These are phyloP conservation scores for Mayamaea pseudoterrestris DNA, from an alignment of 108 stramenopile species.

Conservation along the genomic window DNA sequence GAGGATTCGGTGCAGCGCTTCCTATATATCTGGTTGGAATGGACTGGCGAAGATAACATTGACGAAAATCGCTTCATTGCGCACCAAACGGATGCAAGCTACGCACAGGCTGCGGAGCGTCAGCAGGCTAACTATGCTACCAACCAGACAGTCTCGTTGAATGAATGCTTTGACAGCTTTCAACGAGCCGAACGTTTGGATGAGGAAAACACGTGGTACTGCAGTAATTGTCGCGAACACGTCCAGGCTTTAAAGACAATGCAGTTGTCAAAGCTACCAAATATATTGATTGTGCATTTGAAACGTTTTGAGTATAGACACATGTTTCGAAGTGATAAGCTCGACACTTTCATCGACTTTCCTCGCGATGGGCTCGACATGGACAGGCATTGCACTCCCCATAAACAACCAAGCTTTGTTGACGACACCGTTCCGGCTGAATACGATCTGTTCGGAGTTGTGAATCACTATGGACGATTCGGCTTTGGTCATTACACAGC, in stretches of 20 bases:
- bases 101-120: slow-evolving; percentile 10
- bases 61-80: slow-evolving; percentile 15
- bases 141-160: slow-evolving; percentile 34
- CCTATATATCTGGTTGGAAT: slow-evolving; percentile 35
- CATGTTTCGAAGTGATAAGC: slow-evolving; percentile 69
- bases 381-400: slow-evolving; percentile 31
- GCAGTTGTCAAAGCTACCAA: slow-evolving; percentile 87
- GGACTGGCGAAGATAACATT: slow-evolving; percentile 13
- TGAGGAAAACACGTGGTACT: slow-evolving; percentile 85
- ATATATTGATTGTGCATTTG: slow-evolving; percentile 89
- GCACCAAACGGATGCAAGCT: slow-evolving; percentile 17
- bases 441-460: slow-evolving; percentile 94
- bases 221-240: slow-evolving; percentile 82
- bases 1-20: slow-evolving; percentile 19
- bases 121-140: background rate
- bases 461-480: slow-evolving; percentile 90
- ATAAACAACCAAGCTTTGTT: slow-evolving; percentile 19
- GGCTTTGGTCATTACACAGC: slow-evolving; percentile 98
- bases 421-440: slow-evolving; percentile 45
- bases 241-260: slow-evolving; percentile 87
- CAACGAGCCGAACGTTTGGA: slow-evolving; percentile 79
- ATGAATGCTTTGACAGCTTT: slow-evolving; percentile 68
- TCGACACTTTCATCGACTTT: slow-evolving; percentile 85
- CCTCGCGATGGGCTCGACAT: slow-evolving; percentile 72
- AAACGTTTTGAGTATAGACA: slow-evolving; percentile 90